Evolutionary conservation across 2,329 filamentous ascomycete genomes (phyloP).

Genomic region (Cytospora paraplurivora): DNA sequence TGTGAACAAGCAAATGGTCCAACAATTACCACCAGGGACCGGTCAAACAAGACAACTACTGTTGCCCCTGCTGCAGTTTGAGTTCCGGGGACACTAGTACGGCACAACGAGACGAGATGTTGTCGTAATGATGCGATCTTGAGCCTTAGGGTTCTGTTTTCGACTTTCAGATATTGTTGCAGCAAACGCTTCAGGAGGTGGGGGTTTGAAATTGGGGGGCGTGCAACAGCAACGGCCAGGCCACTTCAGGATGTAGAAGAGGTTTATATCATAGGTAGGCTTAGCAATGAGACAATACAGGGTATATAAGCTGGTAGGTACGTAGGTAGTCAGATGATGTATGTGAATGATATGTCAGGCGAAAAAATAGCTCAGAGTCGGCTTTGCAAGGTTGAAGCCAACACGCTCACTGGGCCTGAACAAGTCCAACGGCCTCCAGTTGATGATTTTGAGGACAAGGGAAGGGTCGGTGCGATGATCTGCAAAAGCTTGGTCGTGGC

Average conservation of each 20-base stretch:
- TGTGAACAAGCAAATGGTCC: slow-evolving; percentile 1
- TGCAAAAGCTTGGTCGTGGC: neutral
- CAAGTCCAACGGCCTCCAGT: neutral
- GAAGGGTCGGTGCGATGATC: neutral
- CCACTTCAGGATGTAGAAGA: neutral
- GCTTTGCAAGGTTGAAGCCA: neutral
- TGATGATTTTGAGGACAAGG: neutral
- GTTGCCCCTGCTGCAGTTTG: neutral
- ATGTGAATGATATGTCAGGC: neutral
- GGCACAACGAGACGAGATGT: neutral
- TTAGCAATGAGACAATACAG: neutral
- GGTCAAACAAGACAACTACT: neutral
- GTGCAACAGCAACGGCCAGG: neutral
- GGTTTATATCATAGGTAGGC: neutral
- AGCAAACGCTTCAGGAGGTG: neutral
- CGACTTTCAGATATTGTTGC: neutral
- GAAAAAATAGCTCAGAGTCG: neutral
- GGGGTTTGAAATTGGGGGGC: neutral
- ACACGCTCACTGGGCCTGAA: neutral
- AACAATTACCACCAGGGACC: neutral
- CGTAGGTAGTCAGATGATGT: neutral
- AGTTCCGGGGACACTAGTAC: slow-evolving; percentile 4
- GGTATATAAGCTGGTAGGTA: no score
- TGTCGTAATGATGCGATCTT: neutral
- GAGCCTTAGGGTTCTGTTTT: neutral